Evolutionary conservation across 129 eudicot species (phyloP).

Genomic region (Ambrosia artemisiifolia): DNA sequence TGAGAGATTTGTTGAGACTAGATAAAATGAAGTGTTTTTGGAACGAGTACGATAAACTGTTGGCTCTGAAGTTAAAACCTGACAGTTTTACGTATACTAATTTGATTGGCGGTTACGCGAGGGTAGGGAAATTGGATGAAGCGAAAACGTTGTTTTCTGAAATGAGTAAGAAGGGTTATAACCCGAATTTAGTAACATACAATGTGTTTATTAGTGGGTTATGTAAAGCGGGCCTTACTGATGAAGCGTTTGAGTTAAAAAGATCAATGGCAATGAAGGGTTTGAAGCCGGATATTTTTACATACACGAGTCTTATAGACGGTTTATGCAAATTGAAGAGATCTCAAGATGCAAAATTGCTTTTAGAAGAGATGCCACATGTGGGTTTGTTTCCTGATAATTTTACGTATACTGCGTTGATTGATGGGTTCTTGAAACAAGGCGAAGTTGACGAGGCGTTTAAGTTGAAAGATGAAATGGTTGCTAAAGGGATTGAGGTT

Average conservation of each 20-base stretch:
- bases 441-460: constrained; percentile 62
- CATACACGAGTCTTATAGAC: constrained; percentile 55
- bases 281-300: constrained; percentile 55
- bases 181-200: constrained; percentile 51
- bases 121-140: constrained; percentile 47
- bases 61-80: constrained; percentile 30
- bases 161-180: constrained; percentile 58
- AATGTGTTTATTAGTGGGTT: constrained; percentile 65
- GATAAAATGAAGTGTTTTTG: constrained; percentile 54
- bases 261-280: constrained; percentile 48
- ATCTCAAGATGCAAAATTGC: constrained; percentile 50
- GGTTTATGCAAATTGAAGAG: constrained; percentile 61
- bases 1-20: constrained; percentile 52
- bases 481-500: constrained; percentile 13
- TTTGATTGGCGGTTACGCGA: constrained; percentile 53
- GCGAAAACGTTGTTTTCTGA: constrained; percentile 45
- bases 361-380: constrained; percentile 53
- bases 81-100: constrained; percentile 61
- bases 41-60: constrained; percentile 52
- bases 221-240: constrained; percentile 47
- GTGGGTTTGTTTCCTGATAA: constrained; percentile 48
- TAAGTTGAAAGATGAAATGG: constrained; percentile 34
- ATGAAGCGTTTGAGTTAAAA: constrained; percentile 67
- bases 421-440: constrained; percentile 73
- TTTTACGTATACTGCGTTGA: constrained; percentile 49